These are phyloP conservation scores for Priceomyces haplophilus DNA, from an alignment of 805 yeast genomes.

Conservation along the genomic window DNA sequence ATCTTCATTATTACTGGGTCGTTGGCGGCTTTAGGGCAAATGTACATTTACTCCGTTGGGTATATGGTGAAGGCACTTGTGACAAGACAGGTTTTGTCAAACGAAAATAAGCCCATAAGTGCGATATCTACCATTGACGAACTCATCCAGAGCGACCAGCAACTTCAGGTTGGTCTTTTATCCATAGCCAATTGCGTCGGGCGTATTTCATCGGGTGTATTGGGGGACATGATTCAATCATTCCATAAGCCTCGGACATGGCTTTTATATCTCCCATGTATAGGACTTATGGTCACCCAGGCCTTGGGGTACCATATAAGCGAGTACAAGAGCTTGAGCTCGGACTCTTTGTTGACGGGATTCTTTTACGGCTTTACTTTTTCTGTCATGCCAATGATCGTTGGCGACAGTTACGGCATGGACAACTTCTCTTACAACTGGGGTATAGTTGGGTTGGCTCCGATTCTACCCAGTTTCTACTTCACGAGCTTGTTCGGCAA, in stretches of 20 bases:
- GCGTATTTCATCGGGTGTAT: constrained; percentile 57
- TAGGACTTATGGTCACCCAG: constrained; percentile 50
- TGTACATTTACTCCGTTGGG: constrained; percentile 47
- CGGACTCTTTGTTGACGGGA: constrained; percentile 58
- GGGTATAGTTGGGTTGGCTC: constrained; percentile 69
- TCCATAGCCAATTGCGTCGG: constrained; percentile 69
- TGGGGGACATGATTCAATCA: constrained; percentile 58
- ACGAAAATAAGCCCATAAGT: constrained; percentile 7
- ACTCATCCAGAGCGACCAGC: constrained; percentile 55
- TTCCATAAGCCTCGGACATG: constrained; percentile 48
- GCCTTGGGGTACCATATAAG: constrained; percentile 38
- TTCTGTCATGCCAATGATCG: constrained; percentile 71
- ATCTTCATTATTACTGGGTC: constrained; percentile 36
- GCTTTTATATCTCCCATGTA: constrained; percentile 53
- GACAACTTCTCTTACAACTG: constrained; percentile 64
- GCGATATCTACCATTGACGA: constrained; percentile 19
- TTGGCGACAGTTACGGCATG: constrained; percentile 74
- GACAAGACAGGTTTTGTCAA: constrained; percentile 9
- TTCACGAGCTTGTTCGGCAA: constrained; percentile 63
- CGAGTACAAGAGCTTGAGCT: constrained; percentile 40
- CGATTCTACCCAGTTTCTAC: constrained; percentile 57
- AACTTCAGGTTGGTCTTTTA: constrained; percentile 67
- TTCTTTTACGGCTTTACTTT: constrained; percentile 70
- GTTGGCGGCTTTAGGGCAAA: constrained; percentile 43
- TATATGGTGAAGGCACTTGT: constrained; percentile 43